Percentiles rank a stretch among this genome's conserved stretches.
phyloP scores from a whole-genome alignment of 495 filamentous ascomycete species.

The Penicillium chermesinum region DNA sequence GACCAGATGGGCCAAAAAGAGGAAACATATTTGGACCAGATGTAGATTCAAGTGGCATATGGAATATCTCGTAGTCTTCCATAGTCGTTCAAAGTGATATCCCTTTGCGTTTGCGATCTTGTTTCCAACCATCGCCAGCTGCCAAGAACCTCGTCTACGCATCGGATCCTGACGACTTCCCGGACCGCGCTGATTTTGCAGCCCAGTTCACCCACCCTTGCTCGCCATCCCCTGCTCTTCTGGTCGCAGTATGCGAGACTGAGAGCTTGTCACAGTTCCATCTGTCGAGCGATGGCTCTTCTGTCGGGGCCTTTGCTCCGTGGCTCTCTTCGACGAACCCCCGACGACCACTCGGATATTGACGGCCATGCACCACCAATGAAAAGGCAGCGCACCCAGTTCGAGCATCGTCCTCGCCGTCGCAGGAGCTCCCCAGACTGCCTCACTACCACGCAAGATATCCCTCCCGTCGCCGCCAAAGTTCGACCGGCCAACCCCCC shows the following conservation, averaged over 20 bases:
- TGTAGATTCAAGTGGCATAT: no score
- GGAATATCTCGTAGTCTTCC: no score
- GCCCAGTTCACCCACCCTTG: not conserved
- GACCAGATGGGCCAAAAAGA: no score
- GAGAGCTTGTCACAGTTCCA: conserved; percentile 1
- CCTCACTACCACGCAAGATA: conserved; percentile 20
- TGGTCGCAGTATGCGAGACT: conserved; percentile 15
- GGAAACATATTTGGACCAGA: no score
- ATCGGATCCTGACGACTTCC: conserved; percentile 4
- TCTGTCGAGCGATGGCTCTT: conserved; percentile 31
- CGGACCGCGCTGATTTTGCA: conserved; percentile 1
- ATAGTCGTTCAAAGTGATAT: no score
- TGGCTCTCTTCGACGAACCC: conserved; percentile 31
- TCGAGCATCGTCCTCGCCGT: conserved; percentile 19
- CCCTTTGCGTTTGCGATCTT: not conserved
- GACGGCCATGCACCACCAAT: conserved; percentile 22
- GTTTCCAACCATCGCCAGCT: not conserved
- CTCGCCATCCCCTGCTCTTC: not conserved
- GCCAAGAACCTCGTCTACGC: conserved; percentile 11
- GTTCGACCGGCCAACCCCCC: conserved; percentile 19
- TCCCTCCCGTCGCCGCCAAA: conserved; percentile 10
- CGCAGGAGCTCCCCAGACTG: conserved; percentile 39
- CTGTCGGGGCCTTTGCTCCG: conserved; percentile 36
- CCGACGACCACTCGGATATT: conserved; percentile 17
- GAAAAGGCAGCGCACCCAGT: conserved; percentile 29